phyloP scores from a whole-genome alignment of 768 basidiomycete genomes.

The Hebeloma cylindrosporum region DNA sequence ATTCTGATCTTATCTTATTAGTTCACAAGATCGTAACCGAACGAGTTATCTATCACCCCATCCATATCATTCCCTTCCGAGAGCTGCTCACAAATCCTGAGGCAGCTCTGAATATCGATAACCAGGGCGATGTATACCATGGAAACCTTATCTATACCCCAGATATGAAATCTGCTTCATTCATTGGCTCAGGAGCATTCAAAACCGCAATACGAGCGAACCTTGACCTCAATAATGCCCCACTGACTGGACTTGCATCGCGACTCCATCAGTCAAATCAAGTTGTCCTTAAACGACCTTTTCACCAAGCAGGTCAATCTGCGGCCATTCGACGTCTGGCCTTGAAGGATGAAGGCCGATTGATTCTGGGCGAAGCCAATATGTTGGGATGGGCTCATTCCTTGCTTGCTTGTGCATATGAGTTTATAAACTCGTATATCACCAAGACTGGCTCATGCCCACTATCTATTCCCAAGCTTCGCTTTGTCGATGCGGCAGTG shows the following conservation, averaged over 20 bases:
- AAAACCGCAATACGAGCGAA: neutral
- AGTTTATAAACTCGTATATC: neutral
- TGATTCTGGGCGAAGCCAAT: neutral
- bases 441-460: neutral
- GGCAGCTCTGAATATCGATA: no score
- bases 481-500: slow-evolving; percentile 12
- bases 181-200: slow-evolving; percentile 2
- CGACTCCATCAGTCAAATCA: neutral
- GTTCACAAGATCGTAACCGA: no score
- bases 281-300: slow-evolving; percentile 4
- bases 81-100: neutral
- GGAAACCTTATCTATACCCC: neutral
- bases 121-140: neutral
- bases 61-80: slow-evolving; percentile 2
- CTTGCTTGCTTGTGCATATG: neutral
- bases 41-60: neutral
- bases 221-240: neutral
- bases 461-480: slow-evolving; percentile 2
- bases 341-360: neutral
- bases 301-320: no score
- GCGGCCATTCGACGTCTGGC: neutral
- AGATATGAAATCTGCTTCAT: neutral
- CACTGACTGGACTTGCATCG: neutral
- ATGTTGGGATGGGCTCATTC: slow-evolving; percentile 7
- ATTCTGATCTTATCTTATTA: no score